These are phyloP conservation scores for Bidens hawaiensis DNA, from an alignment of 140 eudicot species.

Conservation along the genomic window DNA sequence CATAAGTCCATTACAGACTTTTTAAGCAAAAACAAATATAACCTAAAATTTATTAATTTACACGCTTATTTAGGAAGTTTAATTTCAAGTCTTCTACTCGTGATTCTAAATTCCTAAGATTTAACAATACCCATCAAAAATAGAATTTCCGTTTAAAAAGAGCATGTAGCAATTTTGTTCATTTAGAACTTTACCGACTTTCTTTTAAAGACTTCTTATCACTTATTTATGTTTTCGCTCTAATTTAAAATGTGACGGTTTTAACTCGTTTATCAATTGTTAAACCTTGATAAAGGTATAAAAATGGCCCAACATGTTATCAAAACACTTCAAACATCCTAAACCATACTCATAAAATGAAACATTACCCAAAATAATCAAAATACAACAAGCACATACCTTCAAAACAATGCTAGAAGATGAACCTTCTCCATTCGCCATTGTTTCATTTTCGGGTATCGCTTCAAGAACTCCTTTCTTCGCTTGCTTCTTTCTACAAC, in stretches of 20 bases:
- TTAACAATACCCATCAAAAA: neutral
- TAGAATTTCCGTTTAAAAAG: no score
- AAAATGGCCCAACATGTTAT: no score
- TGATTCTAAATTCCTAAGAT: neutral
- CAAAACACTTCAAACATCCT: no score
- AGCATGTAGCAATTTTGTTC: no score
- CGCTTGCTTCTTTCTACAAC: slow-evolving; percentile 44
- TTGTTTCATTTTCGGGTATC: slow-evolving; percentile 66
- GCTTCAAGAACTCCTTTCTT: slow-evolving; percentile 60
- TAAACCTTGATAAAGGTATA: neutral
- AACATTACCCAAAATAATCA: no score
- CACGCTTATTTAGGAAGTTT: neutral
- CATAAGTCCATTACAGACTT: no score
- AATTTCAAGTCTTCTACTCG: neutral
- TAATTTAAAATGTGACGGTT: neutral
- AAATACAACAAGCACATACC: slow-evolving; percentile 38
- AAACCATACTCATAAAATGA: neutral
- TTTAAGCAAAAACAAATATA: no score
- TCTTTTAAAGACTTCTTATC: no score
- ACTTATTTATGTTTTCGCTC: neutral
- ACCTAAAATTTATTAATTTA: no score
- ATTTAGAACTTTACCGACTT: no score
- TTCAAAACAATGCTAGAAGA: slow-evolving; percentile 31
- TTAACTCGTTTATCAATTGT: neutral
- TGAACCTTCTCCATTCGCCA: slow-evolving; percentile 33